A percentile compares a stretch with the other conserved stretches of the same genome.
Evolutionary conservation across 2,329 filamentous ascomycete species (phyloP).

Genomic region (Pseudocercospora pini-densiflorae): DNA sequence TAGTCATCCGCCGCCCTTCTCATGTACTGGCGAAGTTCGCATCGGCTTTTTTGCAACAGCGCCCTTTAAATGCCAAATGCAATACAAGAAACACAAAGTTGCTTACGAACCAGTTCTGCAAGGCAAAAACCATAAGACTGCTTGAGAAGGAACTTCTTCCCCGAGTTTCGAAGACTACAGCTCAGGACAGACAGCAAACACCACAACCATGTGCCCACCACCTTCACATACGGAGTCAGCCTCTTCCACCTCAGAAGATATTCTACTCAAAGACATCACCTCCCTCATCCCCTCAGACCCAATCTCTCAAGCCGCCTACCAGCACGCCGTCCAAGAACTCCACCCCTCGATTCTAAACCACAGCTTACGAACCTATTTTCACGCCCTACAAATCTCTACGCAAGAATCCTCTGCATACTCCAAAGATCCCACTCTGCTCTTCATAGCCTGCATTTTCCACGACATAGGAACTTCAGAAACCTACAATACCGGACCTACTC

Average conservation of each 20-base stretch:
- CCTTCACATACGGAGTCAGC: background rate
- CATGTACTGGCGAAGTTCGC: conserved; percentile 9
- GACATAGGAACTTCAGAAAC: conserved; percentile 39
- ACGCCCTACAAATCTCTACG: conserved; percentile 20
- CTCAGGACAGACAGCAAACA: background rate
- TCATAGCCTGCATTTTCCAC: conserved; percentile 42
- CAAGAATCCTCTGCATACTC: conserved; percentile 14
- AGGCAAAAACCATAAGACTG: background rate
- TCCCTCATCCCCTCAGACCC: conserved; percentile 23
- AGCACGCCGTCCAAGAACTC: conserved; percentile 19
- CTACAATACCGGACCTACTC: conserved; percentile 40
- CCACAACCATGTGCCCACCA: background rate
- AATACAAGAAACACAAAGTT: background rate
- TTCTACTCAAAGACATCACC: background rate
- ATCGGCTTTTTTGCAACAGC: background rate
- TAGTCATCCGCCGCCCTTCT: conserved; percentile 22
- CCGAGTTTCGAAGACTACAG: background rate
- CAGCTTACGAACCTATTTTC: conserved; percentile 32
- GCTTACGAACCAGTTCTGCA: background rate
- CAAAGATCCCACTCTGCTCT: conserved; percentile 29
- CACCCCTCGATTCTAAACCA: conserved; percentile 30
- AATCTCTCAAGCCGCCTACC: conserved; percentile 25
- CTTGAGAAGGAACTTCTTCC: too few species aligned
- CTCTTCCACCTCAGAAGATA: background rate
- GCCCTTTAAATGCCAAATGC: background rate